Conservation (phyloP, 768 basidiomycete species). For the Russula emetica region DNA sequence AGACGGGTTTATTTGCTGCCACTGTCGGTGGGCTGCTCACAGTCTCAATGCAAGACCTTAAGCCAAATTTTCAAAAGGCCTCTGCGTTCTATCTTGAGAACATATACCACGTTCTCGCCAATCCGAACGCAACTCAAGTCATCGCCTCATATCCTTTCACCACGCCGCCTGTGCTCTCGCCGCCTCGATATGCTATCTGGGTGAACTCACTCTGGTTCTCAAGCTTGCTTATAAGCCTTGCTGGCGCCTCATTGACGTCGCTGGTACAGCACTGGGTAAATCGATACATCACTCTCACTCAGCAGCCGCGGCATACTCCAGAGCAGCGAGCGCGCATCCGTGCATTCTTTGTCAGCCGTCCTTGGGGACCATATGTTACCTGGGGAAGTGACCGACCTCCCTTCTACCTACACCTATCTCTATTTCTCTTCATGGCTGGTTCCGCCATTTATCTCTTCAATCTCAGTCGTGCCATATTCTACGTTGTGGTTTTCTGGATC, state of each 20-base stretch:
- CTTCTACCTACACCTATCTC: neutral
- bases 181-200: constrained; percentile 5
- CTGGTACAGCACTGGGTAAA: constrained; percentile 1
- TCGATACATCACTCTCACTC: constrained; percentile 1
- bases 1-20: constrained; percentile 25
- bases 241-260: neutral
- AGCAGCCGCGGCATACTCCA: neutral
- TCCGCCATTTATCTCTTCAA: neutral
- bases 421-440: neutral
- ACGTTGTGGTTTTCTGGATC: neutral
- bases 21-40: constrained; percentile 11
- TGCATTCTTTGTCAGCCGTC: neutral
- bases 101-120: neutral
- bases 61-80: neutral
- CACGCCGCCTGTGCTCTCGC: neutral
- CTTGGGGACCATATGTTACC: neutral
- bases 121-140: neutral
- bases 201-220: constrained; percentile 16
- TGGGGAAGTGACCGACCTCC: neutral
- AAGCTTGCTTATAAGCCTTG: constrained; percentile 2
- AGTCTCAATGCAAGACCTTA: constrained; percentile 8
- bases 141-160: neutral
- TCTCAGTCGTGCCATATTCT: neutral
- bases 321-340: constrained; percentile 7
- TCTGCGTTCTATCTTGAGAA: neutral